Conservation (phyloP, 306 rosid species). For the Inga laurina region DNA sequence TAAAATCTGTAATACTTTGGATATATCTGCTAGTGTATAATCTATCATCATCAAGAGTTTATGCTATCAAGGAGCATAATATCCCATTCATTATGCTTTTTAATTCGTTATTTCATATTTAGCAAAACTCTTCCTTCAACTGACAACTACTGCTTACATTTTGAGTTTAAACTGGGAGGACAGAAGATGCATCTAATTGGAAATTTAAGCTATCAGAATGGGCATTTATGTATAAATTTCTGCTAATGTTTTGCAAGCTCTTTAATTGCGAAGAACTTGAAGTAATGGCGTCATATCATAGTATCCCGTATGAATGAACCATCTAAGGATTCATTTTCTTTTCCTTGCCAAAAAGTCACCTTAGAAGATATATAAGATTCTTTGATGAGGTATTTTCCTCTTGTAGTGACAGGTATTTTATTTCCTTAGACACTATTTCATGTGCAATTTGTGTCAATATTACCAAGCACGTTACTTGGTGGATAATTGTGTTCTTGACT, state of each 20-base stretch:
- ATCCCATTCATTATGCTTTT: neutral
- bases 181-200: neutral
- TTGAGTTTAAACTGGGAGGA: constrained; percentile 4
- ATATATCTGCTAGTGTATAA: constrained; percentile 9
- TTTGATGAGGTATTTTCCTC: constrained; percentile 1
- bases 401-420: constrained; percentile 7
- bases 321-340: constrained; percentile 1
- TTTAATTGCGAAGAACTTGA: constrained; percentile 16
- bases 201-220: neutral
- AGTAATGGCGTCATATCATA: neutral
- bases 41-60: neutral
- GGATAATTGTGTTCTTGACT: constrained; percentile 65
- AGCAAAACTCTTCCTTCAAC: neutral
- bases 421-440: constrained; percentile 14
- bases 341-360: neutral
- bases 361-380: neutral
- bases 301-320: neutral
- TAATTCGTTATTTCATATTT: constrained; percentile 6
- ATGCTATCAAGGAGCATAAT: neutral
- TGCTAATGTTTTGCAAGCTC: neutral
- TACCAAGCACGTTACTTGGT: neutral
- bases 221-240: neutral
- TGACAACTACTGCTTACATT: constrained; percentile 5
- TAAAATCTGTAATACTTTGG: neutral
- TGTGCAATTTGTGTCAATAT: neutral